Conservation (phyloP, 2,329 filamentous ascomycete genomes). For the Phoma sp. region DNA sequence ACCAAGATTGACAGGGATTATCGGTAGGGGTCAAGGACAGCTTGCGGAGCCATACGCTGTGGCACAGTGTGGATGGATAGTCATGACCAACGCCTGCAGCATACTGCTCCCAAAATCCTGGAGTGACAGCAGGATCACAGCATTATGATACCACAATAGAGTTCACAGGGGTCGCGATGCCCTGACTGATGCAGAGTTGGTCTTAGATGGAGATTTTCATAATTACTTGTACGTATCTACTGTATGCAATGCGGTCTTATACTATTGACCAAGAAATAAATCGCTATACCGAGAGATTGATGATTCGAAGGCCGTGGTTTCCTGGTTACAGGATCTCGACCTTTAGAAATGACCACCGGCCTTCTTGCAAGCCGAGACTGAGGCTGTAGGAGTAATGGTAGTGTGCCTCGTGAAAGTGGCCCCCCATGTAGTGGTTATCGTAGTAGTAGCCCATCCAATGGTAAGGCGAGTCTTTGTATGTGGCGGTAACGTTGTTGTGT, state of each 20-base stretch:
- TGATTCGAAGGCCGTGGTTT: background rate
- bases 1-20: constrained; percentile 3
- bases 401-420: constrained; percentile 45
- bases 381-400: constrained; percentile 47
- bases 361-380: constrained; percentile 44
- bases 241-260: background rate
- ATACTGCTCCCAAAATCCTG: background rate
- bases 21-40: background rate
- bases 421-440: constrained; percentile 44
- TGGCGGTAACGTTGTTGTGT: constrained; percentile 46
- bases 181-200: background rate
- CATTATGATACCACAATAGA: background rate
- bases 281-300: background rate
- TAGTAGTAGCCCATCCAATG: constrained; percentile 36
- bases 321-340: background rate
- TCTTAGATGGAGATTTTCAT: background rate
- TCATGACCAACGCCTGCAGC: no score
- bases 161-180: background rate
- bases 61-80: no score
- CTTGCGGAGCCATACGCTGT: background rate
- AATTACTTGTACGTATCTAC: background rate
- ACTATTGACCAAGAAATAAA: background rate
- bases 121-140: background rate
- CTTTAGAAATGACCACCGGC: constrained; percentile 41
- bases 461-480: constrained; percentile 42